Evolutionary conservation across 2,329 filamentous ascomycete species (phyloP), one percentile per base, ranked within the genome.

Genomic region (Pseudogymnoascus sp.): DNA sequence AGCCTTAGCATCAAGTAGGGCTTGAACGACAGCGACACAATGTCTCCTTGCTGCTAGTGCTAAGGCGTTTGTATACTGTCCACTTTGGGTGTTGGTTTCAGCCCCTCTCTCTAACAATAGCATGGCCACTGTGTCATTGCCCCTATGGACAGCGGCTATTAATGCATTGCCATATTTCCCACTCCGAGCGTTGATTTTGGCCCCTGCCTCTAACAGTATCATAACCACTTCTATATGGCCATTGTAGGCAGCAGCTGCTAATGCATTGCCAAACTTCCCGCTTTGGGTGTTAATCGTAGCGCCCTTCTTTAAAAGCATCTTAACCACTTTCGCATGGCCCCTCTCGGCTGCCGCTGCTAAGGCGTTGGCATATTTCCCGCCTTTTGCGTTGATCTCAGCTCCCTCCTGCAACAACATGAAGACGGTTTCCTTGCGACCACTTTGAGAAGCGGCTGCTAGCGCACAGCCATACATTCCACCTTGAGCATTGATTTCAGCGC

Each of bases 61-160:
- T 28, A 68, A 56, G 28, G 65, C 60, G 26, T 41, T 62, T 3
- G 10, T 14, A 26, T 37, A 3, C 46, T 7, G 2, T 26, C 24
- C 35, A 40, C 7, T 4, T 6, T 68, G 71, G 35, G 59, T 8
- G 24, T 63, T 33, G 59, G 61, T 22, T 14, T 65, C 22, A 16
- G 62, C 35, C 5, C 59, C 41, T n/a, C 4, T 46, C 28, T 62
- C 65, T 31, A 71, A 66, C 60, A 70, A 68, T 46, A 66, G 65
- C 8, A 64, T 65, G n/a, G 66, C 64, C 3, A 53, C 0, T 77
- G 77, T 62, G 65, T 76, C 19, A 70, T 78, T 14, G 74, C 75
- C 3, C 0, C 14, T 35, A 8, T 5, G 14, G 10, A 41, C 3
- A 22, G 60, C 4, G 2, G 38, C 12, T 8, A 43, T 11, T 40